Evolutionary conservation across 768 basidiomycete genomes (phyloP).

Genomic region (Daedaleopsis nitida): DNA sequence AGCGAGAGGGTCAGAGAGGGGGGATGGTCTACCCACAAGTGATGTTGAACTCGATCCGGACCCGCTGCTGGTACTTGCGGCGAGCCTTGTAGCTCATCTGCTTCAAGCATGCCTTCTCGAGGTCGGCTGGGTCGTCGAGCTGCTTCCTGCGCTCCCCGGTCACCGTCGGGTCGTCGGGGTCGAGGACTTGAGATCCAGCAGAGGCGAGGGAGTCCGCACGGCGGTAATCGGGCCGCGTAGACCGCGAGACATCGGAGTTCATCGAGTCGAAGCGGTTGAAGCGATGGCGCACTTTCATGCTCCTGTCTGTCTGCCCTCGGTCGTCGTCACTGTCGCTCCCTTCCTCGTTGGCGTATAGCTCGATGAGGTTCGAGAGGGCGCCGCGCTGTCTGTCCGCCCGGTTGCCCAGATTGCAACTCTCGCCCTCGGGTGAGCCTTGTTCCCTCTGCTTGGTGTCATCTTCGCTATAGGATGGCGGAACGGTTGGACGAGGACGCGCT

Average conservation of each 20-base stretch:
- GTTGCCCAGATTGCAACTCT: conserved; percentile 15
- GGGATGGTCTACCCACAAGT: conserved; percentile 49
- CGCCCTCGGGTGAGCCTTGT: conserved; percentile 23
- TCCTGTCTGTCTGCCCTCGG: neutral
- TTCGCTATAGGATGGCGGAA: conserved; percentile 32
- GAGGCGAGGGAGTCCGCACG: conserved; percentile 48
- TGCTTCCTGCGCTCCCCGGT: conserved; percentile 54
- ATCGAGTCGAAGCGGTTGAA: conserved; percentile 14
- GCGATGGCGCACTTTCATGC: conserved; percentile 12
- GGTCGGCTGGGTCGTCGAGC: conserved; percentile 60
- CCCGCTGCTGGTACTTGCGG: conserved; percentile 62
- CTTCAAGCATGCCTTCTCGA: conserved; percentile 60
- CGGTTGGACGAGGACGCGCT: conserved; percentile 38
- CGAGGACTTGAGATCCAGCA: conserved; percentile 52
- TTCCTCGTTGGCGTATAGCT: conserved; percentile 45
- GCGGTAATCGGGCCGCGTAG: conserved; percentile 17
- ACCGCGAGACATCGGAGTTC: conserved; percentile 22
- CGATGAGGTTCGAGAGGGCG: conserved; percentile 51
- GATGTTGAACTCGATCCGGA: conserved; percentile 75
- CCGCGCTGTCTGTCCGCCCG: conserved; percentile 41
- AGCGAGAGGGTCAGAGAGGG: neutral
- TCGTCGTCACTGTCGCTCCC: conserved; percentile 24
- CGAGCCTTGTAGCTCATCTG: conserved; percentile 70
- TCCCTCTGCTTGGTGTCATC: conserved; percentile 27
- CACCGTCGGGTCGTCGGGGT: conserved; percentile 73